Evolutionary conservation across 2,329 filamentous ascomycete genomes (phyloP), one percentile per base, ranked within the genome.

Genomic region (Thielaviopsis ethacetica): DNA sequence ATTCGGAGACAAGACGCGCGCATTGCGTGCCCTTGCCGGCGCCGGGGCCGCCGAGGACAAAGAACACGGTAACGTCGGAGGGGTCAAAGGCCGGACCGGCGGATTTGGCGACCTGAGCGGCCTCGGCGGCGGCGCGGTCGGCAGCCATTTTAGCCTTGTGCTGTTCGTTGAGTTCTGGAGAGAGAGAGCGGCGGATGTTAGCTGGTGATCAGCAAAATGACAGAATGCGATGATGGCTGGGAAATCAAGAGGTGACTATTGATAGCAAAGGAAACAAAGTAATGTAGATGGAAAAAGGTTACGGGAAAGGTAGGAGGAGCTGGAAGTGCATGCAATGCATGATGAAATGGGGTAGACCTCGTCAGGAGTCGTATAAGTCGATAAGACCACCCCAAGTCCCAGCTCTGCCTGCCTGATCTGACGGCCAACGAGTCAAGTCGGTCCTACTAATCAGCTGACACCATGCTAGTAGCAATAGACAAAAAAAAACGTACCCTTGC

Each of bases 11-110:
- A 38, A 98, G 84, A 64, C 88, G 87, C 65, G 83, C 81, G 76
- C 91, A 97, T 73, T 98, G 91, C 2, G 93, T 98, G 66, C 93
- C 93, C 72, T 98, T 98, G 67, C 93, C 93, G 63, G 91, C 88
- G 64, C 93, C 93, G 15, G 93, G 93, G 2, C 93, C 93, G 71
- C 91, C 91, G 62, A 98, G 89, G 63, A 97, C 89, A 76, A 95
- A 97, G 71, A 98, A 76, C 61, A 97, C 91, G n/a, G 89, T 93
- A 34, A 94, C 88, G 61, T 90, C 78, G 59, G 81, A 68, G 55
- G 85, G 74, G 61, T 81, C 84, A 79, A 95, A 96, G 67, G 82
- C 82, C 4, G 91, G 85, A 38, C 10, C n/a, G 17, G 41, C 26
- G 24, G 55, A 10, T 19, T 53, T 26, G 4, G 30, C 51, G 21